Percentiles rank a stretch among this genome's conserved stretches.
These are phyloP conservation scores for Macrophomina tecta DNA, from an alignment of 2,329 filamentous ascomycete species.

Conservation along the genomic window DNA sequence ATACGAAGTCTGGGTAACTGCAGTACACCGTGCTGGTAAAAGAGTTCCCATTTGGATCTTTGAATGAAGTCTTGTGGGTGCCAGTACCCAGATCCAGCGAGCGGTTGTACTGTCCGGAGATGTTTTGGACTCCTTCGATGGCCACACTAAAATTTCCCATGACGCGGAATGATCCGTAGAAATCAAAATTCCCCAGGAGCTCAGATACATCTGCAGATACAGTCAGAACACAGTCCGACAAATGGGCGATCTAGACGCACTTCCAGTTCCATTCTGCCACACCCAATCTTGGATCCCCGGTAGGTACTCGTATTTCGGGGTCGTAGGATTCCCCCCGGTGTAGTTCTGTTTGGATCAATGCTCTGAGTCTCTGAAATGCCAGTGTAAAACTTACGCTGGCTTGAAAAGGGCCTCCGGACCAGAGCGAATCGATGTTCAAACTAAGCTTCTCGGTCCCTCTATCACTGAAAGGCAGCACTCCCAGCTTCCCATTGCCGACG, in stretches of 20 bases:
- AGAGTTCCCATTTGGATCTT: slow-evolving; percentile 34
- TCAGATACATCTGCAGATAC: slow-evolving; percentile 38
- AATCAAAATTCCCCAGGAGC: slow-evolving; percentile 46
- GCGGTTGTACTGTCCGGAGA: slow-evolving; percentile 46
- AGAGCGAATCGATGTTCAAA: slow-evolving; percentile 58
- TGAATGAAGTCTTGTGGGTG: slow-evolving; percentile 43
- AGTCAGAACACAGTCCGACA: not conserved
- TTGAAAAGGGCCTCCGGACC: slow-evolving; percentile 59
- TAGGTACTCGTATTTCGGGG: slow-evolving; percentile 43
- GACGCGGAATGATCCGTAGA: slow-evolving; percentile 56
- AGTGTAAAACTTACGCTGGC: slow-evolving; percentile 39
- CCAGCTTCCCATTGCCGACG: slow-evolving; percentile 57
- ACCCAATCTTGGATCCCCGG: slow-evolving; percentile 53
- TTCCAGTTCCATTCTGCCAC: slow-evolving; percentile 52
- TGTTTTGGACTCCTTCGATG: slow-evolving; percentile 40
- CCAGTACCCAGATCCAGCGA: slow-evolving; percentile 54
- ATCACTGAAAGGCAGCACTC: slow-evolving; percentile 53
- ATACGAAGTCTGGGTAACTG: slow-evolving; percentile 51
- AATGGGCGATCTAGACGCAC: not conserved
- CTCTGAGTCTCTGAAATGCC: too few species aligned
- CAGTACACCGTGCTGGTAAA: slow-evolving; percentile 53
- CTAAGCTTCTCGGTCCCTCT: slow-evolving; percentile 51
- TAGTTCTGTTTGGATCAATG: slow-evolving; percentile 44
- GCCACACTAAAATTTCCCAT: slow-evolving; percentile 55
- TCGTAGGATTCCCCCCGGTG: slow-evolving; percentile 54